A percentile compares a stretch with the other conserved stretches of the same genome.
Evolutionary conservation across 192 early-diverging fungal genomes (phyloP).

Genomic region (Rhizophagus prolifer): DNA sequence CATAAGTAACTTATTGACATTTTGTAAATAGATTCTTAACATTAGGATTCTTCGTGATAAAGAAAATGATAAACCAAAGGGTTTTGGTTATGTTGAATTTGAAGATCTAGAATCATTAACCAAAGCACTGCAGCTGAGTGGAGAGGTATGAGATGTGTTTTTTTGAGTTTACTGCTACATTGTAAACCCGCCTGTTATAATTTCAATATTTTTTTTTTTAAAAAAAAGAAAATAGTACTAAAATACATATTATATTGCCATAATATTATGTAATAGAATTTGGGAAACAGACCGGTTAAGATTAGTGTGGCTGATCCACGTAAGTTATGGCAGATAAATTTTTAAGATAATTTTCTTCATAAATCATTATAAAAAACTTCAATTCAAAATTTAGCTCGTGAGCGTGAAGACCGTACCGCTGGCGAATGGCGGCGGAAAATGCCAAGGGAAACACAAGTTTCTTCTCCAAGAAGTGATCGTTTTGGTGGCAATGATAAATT

Average conservation of each 20-base stretch:
- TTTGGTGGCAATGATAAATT: conserved; percentile 41
- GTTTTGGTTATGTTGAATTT: conserved; percentile 97
- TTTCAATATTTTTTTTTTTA: too few species aligned
- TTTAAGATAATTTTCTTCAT: background rate
- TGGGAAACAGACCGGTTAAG: conserved; percentile 71
- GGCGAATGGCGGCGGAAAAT: conserved; percentile 56
- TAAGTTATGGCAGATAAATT: conserved; percentile 40
- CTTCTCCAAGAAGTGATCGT: conserved; percentile 41
- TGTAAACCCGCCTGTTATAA: background rate
- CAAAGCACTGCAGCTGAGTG: conserved; percentile 68
- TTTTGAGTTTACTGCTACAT: background rate
- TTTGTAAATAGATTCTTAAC: conserved; percentile 56
- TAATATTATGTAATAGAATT: conserved; percentile 40
- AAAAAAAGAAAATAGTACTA: background rate
- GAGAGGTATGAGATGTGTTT: conserved; percentile 39
- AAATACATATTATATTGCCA: background rate
- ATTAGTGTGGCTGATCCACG: conserved; percentile 89
- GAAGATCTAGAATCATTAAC: conserved; percentile 79
- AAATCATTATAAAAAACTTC: background rate
- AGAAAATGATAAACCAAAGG: conserved; percentile 75
- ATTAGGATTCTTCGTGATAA: conserved; percentile 83
- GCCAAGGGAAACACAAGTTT: conserved; percentile 40
- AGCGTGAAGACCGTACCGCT: conserved; percentile 59
- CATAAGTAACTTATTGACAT: background rate
- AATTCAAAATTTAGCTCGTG: conserved; percentile 39